Evolutionary conservation across 192 early-diverging fungal genomes (phyloP), one percentile per base, ranked within the genome.

Genomic region (Coemansia sp.): DNA sequence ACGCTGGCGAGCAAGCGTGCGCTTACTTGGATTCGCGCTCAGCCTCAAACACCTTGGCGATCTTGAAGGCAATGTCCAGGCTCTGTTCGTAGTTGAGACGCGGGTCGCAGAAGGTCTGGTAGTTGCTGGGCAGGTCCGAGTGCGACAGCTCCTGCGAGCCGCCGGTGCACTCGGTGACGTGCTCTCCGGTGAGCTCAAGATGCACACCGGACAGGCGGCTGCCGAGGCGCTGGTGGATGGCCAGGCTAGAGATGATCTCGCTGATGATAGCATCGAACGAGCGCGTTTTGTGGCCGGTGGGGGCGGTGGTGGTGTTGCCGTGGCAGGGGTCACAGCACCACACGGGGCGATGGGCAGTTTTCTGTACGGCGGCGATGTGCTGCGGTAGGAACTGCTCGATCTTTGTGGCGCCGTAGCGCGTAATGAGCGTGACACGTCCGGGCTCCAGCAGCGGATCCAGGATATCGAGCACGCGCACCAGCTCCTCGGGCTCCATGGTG

Each of bases 321-420:
- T 99, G 96, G 93, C 95, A 96, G 10, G 96, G 96, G 65, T 99
- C 96, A 72, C 87, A 90, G 28, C 81, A 90, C 96, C 96, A 99
- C 8, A 97, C 93, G 1, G 93, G 91, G 60, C 82, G 78, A 75
- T 97, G 93, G 9, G 80, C 81, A 0, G 92, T 89, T 1, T 67
- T 72, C 52, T 88, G 83, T n/a, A 99, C 92, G 15, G 94, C 94
- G 42, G 81, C 68, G 55, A 99, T 92, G 50, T 97, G 94, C 20
- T 75, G 86, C 0, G 93, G 92, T 23, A 99, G 67, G 52, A 82
- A 83, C 51, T 88, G 72, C 20, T 80, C 80, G 14, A 99, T 88
- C 61, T 94, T 91, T 40, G 77, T 80, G 14, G 83, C 83, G 25
- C 96, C 96, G 65, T 96, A 99, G 11, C 96, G 81, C 3, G 94